phyloP scores from a whole-genome alignment of 2,329 filamentous ascomycete genomes.

The Diaporthe vexans region DNA sequence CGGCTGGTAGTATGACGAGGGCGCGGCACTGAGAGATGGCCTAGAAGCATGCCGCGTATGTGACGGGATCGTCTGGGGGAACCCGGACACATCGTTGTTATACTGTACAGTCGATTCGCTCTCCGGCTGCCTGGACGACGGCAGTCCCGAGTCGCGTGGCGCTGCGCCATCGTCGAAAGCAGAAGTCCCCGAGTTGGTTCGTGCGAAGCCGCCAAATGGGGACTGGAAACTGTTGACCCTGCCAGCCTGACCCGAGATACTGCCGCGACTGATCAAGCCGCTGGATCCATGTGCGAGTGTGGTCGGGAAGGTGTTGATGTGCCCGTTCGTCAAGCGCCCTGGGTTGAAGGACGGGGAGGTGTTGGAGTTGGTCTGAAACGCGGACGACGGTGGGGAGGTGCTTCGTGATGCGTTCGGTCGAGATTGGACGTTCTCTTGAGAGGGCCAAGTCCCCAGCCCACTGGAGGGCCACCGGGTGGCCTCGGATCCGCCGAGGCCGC shows the following conservation, averaged over 20 bases:
- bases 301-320: conserved; percentile 26
- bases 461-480: conserved; percentile 36
- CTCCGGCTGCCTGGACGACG: conserved; percentile 37
- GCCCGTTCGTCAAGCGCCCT: conserved; percentile 27
- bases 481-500: conserved; percentile 33
- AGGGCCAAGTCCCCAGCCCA: conserved; percentile 35
- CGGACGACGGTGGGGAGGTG: conserved; percentile 37
- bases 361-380: conserved; percentile 36
- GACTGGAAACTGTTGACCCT: conserved; percentile 35
- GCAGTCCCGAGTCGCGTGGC: conserved; percentile 27
- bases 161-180: conserved; percentile 33
- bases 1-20: conserved; percentile 33
- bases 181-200: conserved; percentile 19
- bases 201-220: conserved; percentile 31
- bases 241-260: conserved; percentile 13
- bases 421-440: conserved; percentile 37
- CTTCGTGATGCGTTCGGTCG: conserved; percentile 38
- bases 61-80: conserved; percentile 21
- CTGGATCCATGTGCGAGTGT: conserved; percentile 9
- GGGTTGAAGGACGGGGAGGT: conserved; percentile 39
- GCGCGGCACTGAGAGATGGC: conserved; percentile 34
- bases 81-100: conserved; percentile 25
- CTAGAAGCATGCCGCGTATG: conserved; percentile 39
- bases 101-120: conserved; percentile 32
- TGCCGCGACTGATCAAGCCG: conserved; percentile 15